A percentile compares a stretch with the other conserved stretches of the same genome.
Evolutionary conservation across 352 stramenopile species (phyloP).

Genomic region (Phytophthora pisi): DNA sequence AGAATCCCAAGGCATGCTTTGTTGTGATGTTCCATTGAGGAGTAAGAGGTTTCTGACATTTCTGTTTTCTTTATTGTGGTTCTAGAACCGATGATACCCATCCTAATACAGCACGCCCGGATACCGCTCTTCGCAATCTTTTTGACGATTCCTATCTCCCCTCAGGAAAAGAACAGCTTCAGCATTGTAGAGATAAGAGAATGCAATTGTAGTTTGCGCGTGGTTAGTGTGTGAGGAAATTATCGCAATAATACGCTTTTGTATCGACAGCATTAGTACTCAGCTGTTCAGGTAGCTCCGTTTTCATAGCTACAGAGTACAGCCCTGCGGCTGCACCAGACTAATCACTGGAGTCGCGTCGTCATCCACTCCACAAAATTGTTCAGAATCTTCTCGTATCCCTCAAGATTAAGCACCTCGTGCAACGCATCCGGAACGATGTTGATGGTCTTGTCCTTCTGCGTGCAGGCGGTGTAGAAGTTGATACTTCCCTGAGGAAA

Average conservation of each 20-base stretch:
- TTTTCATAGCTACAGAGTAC: too few relatives aligned
- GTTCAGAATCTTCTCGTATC: conserved; percentile 35
- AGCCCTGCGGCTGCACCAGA: neutral
- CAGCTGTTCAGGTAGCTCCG: too few relatives aligned
- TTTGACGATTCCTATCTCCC: conserved; percentile 70
- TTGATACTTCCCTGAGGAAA: conserved; percentile 39
- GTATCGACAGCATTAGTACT: too few relatives aligned
- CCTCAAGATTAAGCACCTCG: conserved; percentile 50
- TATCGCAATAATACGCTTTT: too few relatives aligned
- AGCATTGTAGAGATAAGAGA: conserved; percentile 37
- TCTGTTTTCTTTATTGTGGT: neutral
- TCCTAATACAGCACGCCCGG: conserved; percentile 18
- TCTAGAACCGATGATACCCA: conserved; percentile 9
- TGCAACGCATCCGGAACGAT: conserved; percentile 41
- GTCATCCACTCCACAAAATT: conserved; percentile 46
- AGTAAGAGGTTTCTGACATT: neutral
- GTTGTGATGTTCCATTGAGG: neutral
- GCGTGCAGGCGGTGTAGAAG: conserved; percentile 39
- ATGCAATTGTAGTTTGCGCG: neutral
- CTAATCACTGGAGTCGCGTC: conserved; percentile 1
- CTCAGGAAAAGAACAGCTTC: conserved; percentile 60
- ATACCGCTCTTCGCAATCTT: conserved; percentile 46
- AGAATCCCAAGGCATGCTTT: conserved; percentile 5
- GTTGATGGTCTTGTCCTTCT: conserved; percentile 57
- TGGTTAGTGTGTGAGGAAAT: neutral